These are phyloP conservation scores for Pseudogymnoascus sp. DNA, from an alignment of 2,329 filamentous ascomycete genomes.

Conservation along the genomic window DNA sequence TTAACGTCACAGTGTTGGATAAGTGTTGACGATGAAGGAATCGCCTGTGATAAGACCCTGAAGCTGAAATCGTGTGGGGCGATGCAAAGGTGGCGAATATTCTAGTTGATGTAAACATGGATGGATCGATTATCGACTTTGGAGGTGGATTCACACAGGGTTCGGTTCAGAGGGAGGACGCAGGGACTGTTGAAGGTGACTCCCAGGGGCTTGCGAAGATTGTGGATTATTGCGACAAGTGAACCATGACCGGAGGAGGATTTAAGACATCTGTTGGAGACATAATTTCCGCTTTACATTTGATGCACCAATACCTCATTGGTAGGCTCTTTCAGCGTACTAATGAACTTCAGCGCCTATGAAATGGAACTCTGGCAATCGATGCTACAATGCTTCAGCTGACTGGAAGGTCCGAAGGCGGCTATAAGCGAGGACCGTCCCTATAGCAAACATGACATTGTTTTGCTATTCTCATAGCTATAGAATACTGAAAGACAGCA, in stretches of 20 bases:
- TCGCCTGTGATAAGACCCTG: not conserved
- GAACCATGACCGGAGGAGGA: not conserved
- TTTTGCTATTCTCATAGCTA: not conserved
- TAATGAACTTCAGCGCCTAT: not conserved
- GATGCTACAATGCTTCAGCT: not conserved
- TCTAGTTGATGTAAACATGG: constrained; percentile 18
- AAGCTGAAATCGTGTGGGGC: constrained; percentile 19
- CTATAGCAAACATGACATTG: not conserved
- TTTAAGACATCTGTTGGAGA: not conserved
- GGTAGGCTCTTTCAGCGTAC: not conserved
- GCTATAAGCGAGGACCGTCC: not conserved
- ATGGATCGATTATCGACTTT: constrained; percentile 24
- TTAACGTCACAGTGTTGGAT: not conserved
- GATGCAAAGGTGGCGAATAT: constrained; percentile 22
- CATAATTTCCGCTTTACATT: not conserved
- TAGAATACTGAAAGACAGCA: not conserved
- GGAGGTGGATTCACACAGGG: constrained; percentile 20
- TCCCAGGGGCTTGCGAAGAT: constrained; percentile 16
- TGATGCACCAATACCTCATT: not conserved
- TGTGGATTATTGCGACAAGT: constrained; percentile 8
- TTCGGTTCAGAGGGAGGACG: constrained; percentile 18
- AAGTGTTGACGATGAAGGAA: not conserved
- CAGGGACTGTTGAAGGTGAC: constrained; percentile 21
- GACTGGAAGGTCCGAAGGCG: not conserved
- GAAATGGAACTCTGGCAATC: not conserved